Evolutionary conservation across 2,329 filamentous ascomycete species (phyloP), one percentile per base, ranked within the genome.

Genomic region (Aspergillus sojae): DNA sequence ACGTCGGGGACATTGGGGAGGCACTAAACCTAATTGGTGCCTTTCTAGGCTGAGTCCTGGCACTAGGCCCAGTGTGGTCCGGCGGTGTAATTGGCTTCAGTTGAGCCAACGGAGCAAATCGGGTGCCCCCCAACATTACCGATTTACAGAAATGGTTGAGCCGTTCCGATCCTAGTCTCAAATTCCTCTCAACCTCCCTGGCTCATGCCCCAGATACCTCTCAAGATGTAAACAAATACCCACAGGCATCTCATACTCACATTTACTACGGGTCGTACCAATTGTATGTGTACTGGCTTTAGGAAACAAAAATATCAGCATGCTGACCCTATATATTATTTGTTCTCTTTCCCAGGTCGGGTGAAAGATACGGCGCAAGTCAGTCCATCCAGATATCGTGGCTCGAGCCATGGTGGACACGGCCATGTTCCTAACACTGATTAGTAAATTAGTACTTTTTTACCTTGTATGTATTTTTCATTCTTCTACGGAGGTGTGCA

Each of bases 331-430:
- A 36, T 41, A 41, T n/a, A 41, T 41, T 41, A 41, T n/a, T 41
- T 41, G 7, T 41, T n/a, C 19, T 41, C n/a, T 19, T 4, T 41
- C 36, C 36, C 6, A 41, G 39, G 39, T n/a, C 6, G 16, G 39
- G 6, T 41, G 19, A 19, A 41, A 41, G 39, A 19, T 41, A 36
- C 34, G 70, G 21, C 71, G 67, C 23, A 90, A 89, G 67, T 98
- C 95, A 16, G 93, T 92, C 0, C 96, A 99, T 78, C 95, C 95
- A 12, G 95, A 99, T 73, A 95, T 99, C 66, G 93, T 99, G 67
- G 95, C 94, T n/a, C 87, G 95, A 68, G 95, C 95, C 6, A 96
- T 93, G 19, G 91, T 96, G 28, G 96, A 99, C 75, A 99, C 95
- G 0, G 23, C 39, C 39, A 19, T 2, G 7, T n/a, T 41, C 34